Evolutionary conservation across 169 alveolate genomes (phyloP).

Genomic region (Plasmodium sp.): DNA sequence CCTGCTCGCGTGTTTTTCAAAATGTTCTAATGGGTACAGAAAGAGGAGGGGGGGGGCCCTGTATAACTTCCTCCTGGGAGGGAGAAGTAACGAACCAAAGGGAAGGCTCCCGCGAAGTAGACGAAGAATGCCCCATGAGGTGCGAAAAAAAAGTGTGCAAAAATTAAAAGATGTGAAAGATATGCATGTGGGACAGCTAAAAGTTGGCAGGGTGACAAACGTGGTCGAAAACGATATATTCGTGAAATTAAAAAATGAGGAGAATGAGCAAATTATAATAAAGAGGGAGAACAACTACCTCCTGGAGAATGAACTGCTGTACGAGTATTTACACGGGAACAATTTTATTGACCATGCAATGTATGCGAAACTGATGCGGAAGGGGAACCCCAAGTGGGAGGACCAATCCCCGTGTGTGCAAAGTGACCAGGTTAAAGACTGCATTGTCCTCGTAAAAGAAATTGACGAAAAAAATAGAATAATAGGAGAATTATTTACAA

Average conservation of each 20-base stretch:
- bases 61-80: neutral
- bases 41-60: neutral
- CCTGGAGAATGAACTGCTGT: slow-evolving; percentile 49
- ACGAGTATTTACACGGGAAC: slow-evolving; percentile 18
- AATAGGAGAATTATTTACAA: slow-evolving; percentile 51
- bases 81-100: neutral
- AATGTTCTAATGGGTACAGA: neutral
- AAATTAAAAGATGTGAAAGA: slow-evolving; percentile 3
- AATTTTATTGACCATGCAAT: slow-evolving; percentile 32
- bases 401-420: neutral
- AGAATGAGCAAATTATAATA: slow-evolving; percentile 32
- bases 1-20: neutral
- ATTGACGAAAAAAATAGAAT: slow-evolving; percentile 18
- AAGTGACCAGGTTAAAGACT: neutral
- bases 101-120: neutral
- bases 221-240: slow-evolving; percentile 50
- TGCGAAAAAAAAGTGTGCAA: slow-evolving; percentile 1
- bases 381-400: neutral
- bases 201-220: slow-evolving; percentile 48
- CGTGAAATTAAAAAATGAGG: slow-evolving; percentile 35
- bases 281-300: slow-evolving; percentile 65
- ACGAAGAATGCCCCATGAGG: neutral
- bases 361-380: slow-evolving; percentile 21
- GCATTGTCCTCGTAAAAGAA: slow-evolving; percentile 54
- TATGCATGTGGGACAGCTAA: slow-evolving; percentile 58